Percentiles rank a stretch among this genome's conserved stretches.
These are phyloP conservation scores for Rubus idaeus DNA, from an alignment of 306 rosid species.

Conservation along the genomic window DNA sequence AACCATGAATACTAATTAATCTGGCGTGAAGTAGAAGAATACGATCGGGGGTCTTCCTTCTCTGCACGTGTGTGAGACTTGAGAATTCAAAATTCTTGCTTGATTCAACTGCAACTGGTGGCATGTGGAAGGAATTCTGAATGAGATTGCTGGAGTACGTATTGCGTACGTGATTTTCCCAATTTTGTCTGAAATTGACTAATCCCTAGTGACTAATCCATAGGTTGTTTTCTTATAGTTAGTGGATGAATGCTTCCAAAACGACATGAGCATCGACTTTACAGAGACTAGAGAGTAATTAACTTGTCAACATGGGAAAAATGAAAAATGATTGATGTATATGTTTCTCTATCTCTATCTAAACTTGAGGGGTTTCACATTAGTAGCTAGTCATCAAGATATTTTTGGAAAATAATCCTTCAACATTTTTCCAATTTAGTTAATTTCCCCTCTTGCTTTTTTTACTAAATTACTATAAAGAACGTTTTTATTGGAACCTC, in stretches of 20 bases:
- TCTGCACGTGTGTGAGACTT: constrained; percentile 24
- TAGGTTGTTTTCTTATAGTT: background rate
- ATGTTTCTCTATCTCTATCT: background rate
- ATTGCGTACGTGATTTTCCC: background rate
- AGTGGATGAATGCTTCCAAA: background rate
- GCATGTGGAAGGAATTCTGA: too few relatives aligned
- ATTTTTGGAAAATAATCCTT: too few relatives aligned
- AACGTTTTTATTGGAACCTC: too few relatives aligned
- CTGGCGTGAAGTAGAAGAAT: too few relatives aligned
- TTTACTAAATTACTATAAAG: too few relatives aligned
- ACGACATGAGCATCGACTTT: constrained; percentile 1
- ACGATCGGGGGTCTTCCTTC: constrained; percentile 3
- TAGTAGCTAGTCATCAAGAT: too few relatives aligned
- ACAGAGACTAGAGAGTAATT: background rate
- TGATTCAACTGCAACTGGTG: background rate
- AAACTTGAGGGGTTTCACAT: background rate
- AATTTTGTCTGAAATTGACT: background rate
- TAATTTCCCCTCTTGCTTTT: too few relatives aligned
- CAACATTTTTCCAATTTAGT: too few relatives aligned
- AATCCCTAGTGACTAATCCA: too few relatives aligned
- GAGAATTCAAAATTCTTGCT: background rate
- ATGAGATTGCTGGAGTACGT: background rate
- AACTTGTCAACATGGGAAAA: background rate
- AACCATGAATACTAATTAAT: background rate
- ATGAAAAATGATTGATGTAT: background rate